Evolutionary conservation across 2,329 filamentous ascomycete genomes (phyloP).

Genomic region (Zymoseptoria passerinii): DNA sequence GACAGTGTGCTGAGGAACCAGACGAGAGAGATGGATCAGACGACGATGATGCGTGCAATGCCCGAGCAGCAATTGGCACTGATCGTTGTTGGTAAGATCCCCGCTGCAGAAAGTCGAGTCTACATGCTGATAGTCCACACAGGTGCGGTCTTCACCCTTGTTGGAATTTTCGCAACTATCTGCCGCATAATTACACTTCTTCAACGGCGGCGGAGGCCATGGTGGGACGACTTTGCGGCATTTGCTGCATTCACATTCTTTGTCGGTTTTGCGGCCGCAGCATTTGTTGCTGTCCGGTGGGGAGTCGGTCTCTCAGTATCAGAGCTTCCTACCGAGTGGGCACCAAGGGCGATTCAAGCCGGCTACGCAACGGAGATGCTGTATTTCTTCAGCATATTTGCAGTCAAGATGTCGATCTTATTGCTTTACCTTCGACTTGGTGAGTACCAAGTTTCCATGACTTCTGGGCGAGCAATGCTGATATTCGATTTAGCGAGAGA

Average conservation of each 20-base stretch:
- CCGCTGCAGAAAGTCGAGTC: not conserved
- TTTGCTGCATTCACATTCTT: constrained; percentile 15
- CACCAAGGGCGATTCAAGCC: constrained; percentile 16
- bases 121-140: not conserved
- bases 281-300: constrained; percentile 17
- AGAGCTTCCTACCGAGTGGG: constrained; percentile 14
- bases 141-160: constrained; percentile 13
- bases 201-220: constrained; percentile 11
- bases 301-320: constrained; percentile 14
- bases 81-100: constrained; percentile 5
- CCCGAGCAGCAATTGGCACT: not conserved
- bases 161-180: constrained; percentile 14
- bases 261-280: constrained; percentile 12
- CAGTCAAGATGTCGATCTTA: constrained; percentile 34
- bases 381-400: constrained; percentile 35
- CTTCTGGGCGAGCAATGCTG: constrained; percentile 9
- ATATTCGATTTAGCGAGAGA: constrained; percentile 14
- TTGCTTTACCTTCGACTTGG: constrained; percentile 34
- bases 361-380: constrained; percentile 27
- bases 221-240: constrained; percentile 18
- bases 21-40: not conserved
- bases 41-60: not conserved
- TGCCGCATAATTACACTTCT: constrained; percentile 13
- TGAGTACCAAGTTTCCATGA: constrained; percentile 10
- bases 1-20: not conserved